Conservation (phyloP, 2,329 filamentous ascomycete species). For the Paecilomyces sp. region DNA sequence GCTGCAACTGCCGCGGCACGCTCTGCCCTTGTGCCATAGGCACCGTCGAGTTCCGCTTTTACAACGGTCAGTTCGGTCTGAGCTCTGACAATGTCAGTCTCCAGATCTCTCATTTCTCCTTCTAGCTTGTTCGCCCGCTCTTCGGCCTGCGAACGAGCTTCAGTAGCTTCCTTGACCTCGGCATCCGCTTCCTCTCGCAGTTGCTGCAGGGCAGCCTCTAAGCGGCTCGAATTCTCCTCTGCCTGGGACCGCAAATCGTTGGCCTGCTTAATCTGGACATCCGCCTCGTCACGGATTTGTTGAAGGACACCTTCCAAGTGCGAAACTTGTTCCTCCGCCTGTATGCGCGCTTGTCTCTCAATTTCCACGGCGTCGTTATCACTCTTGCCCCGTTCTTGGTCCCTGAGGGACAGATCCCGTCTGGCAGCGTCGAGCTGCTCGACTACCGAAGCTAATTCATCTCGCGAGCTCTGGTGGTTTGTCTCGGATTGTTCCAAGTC, state of each 20-base stretch:
- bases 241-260: constrained; percentile 12
- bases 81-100: constrained; percentile 57
- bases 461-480: constrained; percentile 30
- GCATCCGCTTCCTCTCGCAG: constrained; percentile 25
- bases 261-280: constrained; percentile 13
- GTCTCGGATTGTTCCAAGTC: constrained; percentile 51
- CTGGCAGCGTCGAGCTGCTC: constrained; percentile 37
- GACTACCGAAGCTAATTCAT: constrained; percentile 35
- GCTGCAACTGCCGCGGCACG: constrained; percentile 59
- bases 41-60: constrained; percentile 83
- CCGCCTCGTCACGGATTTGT: constrained; percentile 16
- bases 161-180: constrained; percentile 19
- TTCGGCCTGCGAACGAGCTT: constrained; percentile 25
- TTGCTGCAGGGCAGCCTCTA: constrained; percentile 22
- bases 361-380: constrained; percentile 20
- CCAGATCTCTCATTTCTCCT: constrained; percentile 47
- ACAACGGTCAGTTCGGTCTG: constrained; percentile 83
- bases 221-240: constrained; percentile 19
- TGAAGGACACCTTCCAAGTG: constrained; percentile 48
- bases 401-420: constrained; percentile 26
- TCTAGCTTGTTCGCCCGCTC: constrained; percentile 35
- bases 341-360: constrained; percentile 20
- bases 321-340: constrained; percentile 23
- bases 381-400: constrained; percentile 24
- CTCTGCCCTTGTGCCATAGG: constrained; percentile 72